Conservation (phyloP, 306 rosid genomes). For the Cucurbita pepo region DNA sequence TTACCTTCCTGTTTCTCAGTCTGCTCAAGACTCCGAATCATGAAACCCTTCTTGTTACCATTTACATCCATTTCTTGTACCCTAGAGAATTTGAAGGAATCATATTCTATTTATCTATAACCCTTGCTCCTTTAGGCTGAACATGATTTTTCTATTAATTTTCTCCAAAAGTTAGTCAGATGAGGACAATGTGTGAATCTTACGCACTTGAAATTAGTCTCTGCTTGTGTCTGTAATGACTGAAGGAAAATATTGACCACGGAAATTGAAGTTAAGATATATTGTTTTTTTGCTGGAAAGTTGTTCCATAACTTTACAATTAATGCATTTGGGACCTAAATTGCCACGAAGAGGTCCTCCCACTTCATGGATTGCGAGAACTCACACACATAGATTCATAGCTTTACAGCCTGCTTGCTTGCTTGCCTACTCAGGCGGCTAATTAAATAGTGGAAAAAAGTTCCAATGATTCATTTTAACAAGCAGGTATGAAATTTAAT, state of each 20-base stretch:
- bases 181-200: background rate
- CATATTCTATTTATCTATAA: background rate
- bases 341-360: no score
- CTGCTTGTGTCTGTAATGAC: background rate
- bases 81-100: background rate
- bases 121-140: background rate
- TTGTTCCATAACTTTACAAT: no score
- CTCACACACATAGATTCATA: no score
- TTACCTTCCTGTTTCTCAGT: constrained; percentile 84
- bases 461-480: background rate
- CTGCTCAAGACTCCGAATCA: constrained; percentile 26
- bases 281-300: no score
- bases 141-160: background rate
- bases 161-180: background rate
- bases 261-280: no score
- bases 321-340: no score
- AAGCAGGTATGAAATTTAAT: background rate
- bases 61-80: background rate
- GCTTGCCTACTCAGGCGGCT: background rate
- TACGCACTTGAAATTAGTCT: background rate
- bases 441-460: background rate
- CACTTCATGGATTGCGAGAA: no score
- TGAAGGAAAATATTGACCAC: no score
- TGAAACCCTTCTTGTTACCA: constrained; percentile 8
- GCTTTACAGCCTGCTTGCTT: no score